Evolutionary conservation across 2,329 filamentous ascomycete genomes (phyloP), one percentile per base, ranked within the genome.

Genomic region (Scortechinia acanthostroma): DNA sequence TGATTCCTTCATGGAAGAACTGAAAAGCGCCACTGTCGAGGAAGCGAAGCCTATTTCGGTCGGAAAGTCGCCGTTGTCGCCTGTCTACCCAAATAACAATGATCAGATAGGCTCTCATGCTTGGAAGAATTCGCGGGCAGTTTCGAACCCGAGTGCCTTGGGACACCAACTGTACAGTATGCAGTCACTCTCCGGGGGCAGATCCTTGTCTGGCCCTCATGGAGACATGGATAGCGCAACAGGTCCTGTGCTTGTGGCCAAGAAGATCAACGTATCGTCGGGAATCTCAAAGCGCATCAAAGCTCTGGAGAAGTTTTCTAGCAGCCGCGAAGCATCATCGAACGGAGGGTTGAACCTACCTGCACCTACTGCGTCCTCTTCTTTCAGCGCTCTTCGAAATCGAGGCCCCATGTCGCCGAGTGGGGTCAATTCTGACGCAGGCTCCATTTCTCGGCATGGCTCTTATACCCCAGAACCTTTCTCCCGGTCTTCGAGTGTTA

Each of bases 251-350:
- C 57, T 84, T 43, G 68, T 74, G 42, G 70, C 77, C 3, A 89
- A 87, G 59, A 94, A 91, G 60, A 74, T 83, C 51, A 93, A 88
- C 55, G 77, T 97, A 20, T 91, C 89, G 4, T 90, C 87, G 5
- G 90, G 88, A 53, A 96, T 98, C 49, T 94, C 91, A 2, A 88
- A 91, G 60, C 84, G 93, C 35, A 97, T 97, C 61, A 94, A 95
- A 63, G 90, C 91, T 4, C 71, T 98, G 45, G 88, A 95, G 58
- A 91, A 89, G 61, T 74, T 93, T 52, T 74, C 83, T 48, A 64
- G 73, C 58, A 57, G 60, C 57, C 50, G 61, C 40, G 53, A 59
- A 6, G 50, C n/a, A n/a, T n/a, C 25, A 10, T 10, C 25, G 10
- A 30, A 10, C 10, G 35, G 10, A 10, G 20, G 13, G 10, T 6